These are phyloP conservation scores for Termitomyces sp. DNA, from an alignment of 768 basidiomycete species.

Conservation along the genomic window DNA sequence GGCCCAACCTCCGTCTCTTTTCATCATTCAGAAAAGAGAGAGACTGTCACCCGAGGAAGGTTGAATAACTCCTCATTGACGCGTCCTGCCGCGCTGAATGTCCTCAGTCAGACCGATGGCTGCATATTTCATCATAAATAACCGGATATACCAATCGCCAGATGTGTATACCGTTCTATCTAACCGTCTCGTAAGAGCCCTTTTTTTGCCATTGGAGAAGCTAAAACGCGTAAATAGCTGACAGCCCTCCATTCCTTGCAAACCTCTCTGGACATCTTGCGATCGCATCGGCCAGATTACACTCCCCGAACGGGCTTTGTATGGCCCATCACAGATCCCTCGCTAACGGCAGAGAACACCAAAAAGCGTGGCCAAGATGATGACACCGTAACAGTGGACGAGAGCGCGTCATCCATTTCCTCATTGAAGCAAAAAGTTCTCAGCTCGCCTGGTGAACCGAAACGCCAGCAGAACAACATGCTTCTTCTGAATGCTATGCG, in stretches of 20 bases:
- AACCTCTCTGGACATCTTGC: slow-evolving; percentile 69
- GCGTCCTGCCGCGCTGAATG: slow-evolving; percentile 3
- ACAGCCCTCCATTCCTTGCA: slow-evolving; percentile 68
- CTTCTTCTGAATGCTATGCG: slow-evolving; percentile 76
- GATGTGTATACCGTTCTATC: slow-evolving; percentile 81
- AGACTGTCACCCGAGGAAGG: slow-evolving; percentile 81
- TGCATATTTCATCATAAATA: slow-evolving; percentile 85
- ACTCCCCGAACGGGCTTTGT: slow-evolving; percentile 79
- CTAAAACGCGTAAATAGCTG: slow-evolving; percentile 33
- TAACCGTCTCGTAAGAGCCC: slow-evolving; percentile 62
- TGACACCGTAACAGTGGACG: slow-evolving; percentile 13
- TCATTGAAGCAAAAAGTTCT: slow-evolving; percentile 18
- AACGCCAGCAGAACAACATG: slow-evolving; percentile 61
- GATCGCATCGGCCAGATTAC: slow-evolving; percentile 72
- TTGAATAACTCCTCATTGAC: slow-evolving; percentile 24
- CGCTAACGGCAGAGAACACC: slow-evolving; percentile 30
- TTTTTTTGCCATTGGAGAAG: not conserved
- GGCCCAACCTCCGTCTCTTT: slow-evolving; percentile 72
- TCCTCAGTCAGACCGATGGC: slow-evolving; percentile 65
- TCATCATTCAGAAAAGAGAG: slow-evolving; percentile 87
- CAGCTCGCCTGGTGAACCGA: slow-evolving; percentile 23
- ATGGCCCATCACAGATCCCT: slow-evolving; percentile 73
- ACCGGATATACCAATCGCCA: slow-evolving; percentile 84
- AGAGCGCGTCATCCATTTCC: slow-evolving; percentile 15
- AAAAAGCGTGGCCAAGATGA: slow-evolving; percentile 33